Conservation (phyloP, 345 rosid species). For the Citrus unshiu region DNA sequence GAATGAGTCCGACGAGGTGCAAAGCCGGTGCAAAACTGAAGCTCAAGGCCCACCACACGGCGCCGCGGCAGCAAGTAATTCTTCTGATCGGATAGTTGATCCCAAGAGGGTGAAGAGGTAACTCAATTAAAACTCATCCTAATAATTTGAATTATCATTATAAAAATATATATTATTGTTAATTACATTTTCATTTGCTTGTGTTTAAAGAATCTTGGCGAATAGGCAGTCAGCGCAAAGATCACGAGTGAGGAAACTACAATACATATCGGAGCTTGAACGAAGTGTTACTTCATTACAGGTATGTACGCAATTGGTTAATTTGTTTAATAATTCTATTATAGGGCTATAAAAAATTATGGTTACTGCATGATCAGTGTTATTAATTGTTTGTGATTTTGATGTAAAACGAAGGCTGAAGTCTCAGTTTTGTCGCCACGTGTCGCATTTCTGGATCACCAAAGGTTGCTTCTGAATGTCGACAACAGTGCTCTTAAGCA, state of each 20-base stretch:
- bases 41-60: slow-evolving; percentile 22
- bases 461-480: slow-evolving; percentile 75
- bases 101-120: slow-evolving; percentile 95
- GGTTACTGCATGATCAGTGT: not conserved
- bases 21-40: slow-evolving; percentile 50
- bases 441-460: slow-evolving; percentile 84
- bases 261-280: slow-evolving; percentile 91
- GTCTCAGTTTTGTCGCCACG: slow-evolving; percentile 85
- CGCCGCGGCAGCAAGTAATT: slow-evolving; percentile 20
- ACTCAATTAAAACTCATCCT: not conserved
- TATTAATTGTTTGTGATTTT: not conserved
- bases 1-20: slow-evolving; percentile 49
- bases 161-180: not conserved
- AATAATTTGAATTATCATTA: not conserved
- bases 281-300: slow-evolving; percentile 82
- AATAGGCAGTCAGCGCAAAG: slow-evolving; percentile 94
- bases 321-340: not conserved
- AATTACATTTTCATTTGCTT: not conserved
- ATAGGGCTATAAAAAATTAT: not conserved
- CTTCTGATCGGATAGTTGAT: slow-evolving; percentile 49
- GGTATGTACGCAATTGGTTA: slow-evolving; percentile 24
- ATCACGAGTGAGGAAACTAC: slow-evolving; percentile 87
- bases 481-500: slow-evolving; percentile 89
- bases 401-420: slow-evolving; percentile 47
- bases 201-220: slow-evolving; percentile 61